Conservation (phyloP, 495 filamentous ascomycete species). For the Thermochaetoides thermophila region DNA sequence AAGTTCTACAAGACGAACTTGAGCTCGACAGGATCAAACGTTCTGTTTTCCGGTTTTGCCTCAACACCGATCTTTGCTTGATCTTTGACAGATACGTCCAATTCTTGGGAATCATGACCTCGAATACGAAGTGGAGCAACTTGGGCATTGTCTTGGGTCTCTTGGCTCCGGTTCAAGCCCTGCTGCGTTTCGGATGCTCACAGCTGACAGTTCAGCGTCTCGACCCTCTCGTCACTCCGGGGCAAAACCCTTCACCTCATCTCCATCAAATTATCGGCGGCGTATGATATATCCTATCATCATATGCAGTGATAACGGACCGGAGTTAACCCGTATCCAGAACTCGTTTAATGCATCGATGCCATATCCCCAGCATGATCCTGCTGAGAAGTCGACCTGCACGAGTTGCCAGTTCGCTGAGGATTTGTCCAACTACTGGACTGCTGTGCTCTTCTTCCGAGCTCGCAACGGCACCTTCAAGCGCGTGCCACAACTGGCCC, state of each 20-base stretch:
- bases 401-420: slow-evolving; percentile 24
- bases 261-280: slow-evolving; percentile 18
- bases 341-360: slow-evolving; percentile 24
- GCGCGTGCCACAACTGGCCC: slow-evolving; percentile 22
- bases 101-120: too few species aligned
- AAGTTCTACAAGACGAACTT: too few species aligned
- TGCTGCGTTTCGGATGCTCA: slow-evolving; percentile 49
- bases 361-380: slow-evolving; percentile 16
- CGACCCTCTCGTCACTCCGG: slow-evolving; percentile 16
- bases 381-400: slow-evolving; percentile 15
- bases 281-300: slow-evolving; percentile 6
- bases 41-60: too few species aligned
- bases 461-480: slow-evolving; percentile 25
- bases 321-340: neutral
- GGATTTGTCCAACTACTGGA: slow-evolving; percentile 30
- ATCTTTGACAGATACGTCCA: too few species aligned
- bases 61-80: too few species aligned
- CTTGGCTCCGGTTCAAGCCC: slow-evolving; percentile 17
- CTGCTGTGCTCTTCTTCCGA: slow-evolving; percentile 25
- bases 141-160: slow-evolving; percentile 30
- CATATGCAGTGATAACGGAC: neutral
- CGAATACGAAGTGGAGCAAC: slow-evolving; percentile 24
- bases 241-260: slow-evolving; percentile 11
- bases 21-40: too few species aligned
- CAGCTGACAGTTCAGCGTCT: slow-evolving; percentile 15